phyloP scores from a whole-genome alignment of 1,284 basidiomycete species.

The Tylopilus sp. region DNA sequence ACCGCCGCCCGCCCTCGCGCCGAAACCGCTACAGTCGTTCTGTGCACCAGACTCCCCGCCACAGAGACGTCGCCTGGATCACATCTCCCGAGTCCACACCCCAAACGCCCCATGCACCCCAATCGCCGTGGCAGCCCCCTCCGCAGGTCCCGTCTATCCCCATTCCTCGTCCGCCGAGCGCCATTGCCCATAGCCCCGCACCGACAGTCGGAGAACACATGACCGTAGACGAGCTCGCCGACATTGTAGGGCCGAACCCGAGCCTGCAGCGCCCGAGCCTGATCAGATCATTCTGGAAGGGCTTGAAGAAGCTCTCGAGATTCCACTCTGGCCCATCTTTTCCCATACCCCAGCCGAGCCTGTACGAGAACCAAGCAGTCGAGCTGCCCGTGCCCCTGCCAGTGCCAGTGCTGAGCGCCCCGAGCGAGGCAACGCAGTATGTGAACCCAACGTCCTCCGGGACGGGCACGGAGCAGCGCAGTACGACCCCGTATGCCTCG shows the following conservation, averaged over 20 bases:
- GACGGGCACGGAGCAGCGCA: slow-evolving; percentile 6
- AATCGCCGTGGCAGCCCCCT: slow-evolving; percentile 2
- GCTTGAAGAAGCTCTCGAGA: slow-evolving; percentile 25
- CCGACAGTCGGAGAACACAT: slow-evolving; percentile 31
- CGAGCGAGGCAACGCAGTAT: slow-evolving; percentile 15
- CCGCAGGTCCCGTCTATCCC: slow-evolving; percentile 6
- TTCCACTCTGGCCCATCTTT: background rate
- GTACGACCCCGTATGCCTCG: slow-evolving; percentile 8
- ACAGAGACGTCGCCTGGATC: slow-evolving; percentile 26
- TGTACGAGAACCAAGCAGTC: slow-evolving; percentile 1
- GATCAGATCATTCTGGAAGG: slow-evolving; percentile 21
- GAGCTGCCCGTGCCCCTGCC: slow-evolving; percentile 15
- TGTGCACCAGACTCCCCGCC: slow-evolving; percentile 18
- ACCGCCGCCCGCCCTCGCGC: slow-evolving; percentile 9
- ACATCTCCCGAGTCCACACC: slow-evolving; percentile 16
- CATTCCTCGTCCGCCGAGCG: slow-evolving; percentile 10
- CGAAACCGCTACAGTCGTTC: slow-evolving; percentile 25
- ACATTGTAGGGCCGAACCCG: background rate
- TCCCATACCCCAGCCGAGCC: background rate
- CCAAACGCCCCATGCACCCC: slow-evolving; percentile 5
- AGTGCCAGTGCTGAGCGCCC: background rate
- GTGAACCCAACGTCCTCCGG: slow-evolving; percentile 5
- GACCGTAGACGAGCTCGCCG: slow-evolving; percentile 19
- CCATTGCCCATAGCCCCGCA: slow-evolving; percentile 15
- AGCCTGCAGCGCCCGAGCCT: slow-evolving; percentile 11